Evolutionary conservation across 164 flowering plant species (phyloP).

Genomic region (Brasenia schreberi): DNA sequence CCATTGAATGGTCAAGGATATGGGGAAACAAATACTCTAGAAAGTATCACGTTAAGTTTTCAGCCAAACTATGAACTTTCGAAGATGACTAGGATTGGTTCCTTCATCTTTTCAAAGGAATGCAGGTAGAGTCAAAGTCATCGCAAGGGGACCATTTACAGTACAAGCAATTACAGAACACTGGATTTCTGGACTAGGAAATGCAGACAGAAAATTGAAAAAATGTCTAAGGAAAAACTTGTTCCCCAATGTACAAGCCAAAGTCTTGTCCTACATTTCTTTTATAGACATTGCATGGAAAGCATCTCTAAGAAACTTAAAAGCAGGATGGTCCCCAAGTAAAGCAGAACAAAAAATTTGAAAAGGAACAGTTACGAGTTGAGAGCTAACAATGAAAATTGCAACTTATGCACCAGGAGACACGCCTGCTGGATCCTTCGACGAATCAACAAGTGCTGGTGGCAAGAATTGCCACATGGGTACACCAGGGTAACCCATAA

Average conservation of each 20-base stretch:
- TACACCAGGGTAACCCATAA: slow-evolving; percentile 74
- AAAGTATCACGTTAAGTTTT: too few relatives aligned
- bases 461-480: slow-evolving; percentile 99
- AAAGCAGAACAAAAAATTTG: background rate
- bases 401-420: slow-evolving; percentile 76
- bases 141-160: background rate
- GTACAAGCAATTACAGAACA: background rate
- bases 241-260: background rate
- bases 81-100: too few relatives aligned
- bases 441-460: slow-evolving; percentile 83
- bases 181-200: background rate
- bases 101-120: too few relatives aligned
- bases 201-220: background rate
- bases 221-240: too few relatives aligned
- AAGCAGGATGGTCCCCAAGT: background rate
- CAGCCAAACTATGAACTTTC: too few relatives aligned
- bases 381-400: background rate
- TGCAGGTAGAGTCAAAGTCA: too few relatives aligned
- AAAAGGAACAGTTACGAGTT: background rate
- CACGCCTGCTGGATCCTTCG: slow-evolving; percentile 86
- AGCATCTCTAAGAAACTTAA: background rate
- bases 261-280: background rate
- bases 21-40: too few relatives aligned
- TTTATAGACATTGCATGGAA: background rate
- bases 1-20: too few relatives aligned